phyloP scores from a whole-genome alignment of 106 monocot genomes.

The Phalaenopsis equestris region DNA sequence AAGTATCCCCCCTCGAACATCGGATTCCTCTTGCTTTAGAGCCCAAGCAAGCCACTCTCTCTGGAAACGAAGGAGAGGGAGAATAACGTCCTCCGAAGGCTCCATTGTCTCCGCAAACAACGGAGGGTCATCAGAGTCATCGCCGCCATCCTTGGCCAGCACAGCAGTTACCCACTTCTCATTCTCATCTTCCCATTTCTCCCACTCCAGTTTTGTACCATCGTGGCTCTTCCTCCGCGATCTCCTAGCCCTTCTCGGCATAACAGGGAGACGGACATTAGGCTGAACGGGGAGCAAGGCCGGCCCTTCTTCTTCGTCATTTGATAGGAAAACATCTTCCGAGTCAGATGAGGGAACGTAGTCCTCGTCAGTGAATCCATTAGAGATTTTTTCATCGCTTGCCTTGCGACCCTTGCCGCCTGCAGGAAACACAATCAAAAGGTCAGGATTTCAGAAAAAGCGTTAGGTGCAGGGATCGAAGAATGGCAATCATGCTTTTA shows the following conservation, averaged over 20 bases:
- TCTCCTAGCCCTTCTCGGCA: background rate
- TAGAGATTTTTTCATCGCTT: background rate
- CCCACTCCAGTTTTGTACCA: conserved; percentile 17
- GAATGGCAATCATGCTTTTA: background rate
- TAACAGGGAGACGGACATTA: background rate
- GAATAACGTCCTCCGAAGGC: conserved; percentile 42
- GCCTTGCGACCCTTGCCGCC: background rate
- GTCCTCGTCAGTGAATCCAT: background rate
- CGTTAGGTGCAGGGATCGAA: no score
- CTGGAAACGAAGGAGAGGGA: conserved; percentile 71
- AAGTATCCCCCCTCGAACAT: conserved; percentile 52
- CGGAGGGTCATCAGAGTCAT: background rate
- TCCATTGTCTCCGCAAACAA: conserved; percentile 15
- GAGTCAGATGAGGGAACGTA: conserved; percentile 10
- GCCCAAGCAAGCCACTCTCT: conserved; percentile 94
- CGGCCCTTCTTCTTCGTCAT: background rate
- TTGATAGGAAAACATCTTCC: background rate
- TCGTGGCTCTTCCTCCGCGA: background rate
- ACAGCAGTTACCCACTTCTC: conserved; percentile 29
- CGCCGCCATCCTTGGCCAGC: background rate
- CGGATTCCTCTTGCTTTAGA: conserved; percentile 59
- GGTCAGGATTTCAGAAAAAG: background rate
- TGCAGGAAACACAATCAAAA: background rate
- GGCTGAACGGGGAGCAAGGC: background rate
- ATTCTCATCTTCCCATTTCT: conserved; percentile 44